Percentiles rank a stretch among this genome's conserved stretches.
phyloP scores from a whole-genome alignment of 768 basidiomycete genomes.

The Chiua virens region DNA sequence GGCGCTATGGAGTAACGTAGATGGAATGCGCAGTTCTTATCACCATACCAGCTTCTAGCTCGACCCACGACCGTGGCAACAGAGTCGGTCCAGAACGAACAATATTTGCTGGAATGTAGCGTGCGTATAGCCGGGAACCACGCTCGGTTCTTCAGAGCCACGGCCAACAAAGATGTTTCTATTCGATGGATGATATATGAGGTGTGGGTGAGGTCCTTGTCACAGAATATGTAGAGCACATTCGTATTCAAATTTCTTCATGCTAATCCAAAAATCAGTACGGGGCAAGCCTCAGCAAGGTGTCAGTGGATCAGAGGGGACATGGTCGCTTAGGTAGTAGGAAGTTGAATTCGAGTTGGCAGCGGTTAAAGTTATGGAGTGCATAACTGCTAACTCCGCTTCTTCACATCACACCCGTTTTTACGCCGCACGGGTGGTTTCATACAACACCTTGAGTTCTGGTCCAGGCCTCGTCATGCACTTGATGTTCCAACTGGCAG shows the following conservation, averaged over 20 bases:
- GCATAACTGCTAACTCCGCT: constrained; percentile 26
- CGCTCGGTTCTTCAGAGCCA: constrained; percentile 32
- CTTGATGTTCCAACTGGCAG: constrained; percentile 25
- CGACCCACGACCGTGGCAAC: constrained; percentile 2
- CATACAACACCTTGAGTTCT: constrained; percentile 4
- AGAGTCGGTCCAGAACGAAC: not conserved
- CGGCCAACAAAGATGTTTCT: constrained; percentile 26
- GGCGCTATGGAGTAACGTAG: not conserved
- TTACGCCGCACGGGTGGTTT: constrained; percentile 4
- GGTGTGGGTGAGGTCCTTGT: constrained; percentile 37
- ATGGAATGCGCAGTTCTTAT: constrained; percentile 9
- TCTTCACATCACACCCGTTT: constrained; percentile 1
- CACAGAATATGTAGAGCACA: constrained; percentile 5
- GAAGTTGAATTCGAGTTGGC: no score
- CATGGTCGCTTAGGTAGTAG: not conserved
- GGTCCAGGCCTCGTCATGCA: not conserved
- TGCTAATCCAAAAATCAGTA: not conserved
- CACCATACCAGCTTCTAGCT: constrained; percentile 10
- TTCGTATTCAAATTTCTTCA: not conserved
- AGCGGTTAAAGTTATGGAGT: no score
- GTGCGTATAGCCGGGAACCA: constrained; percentile 15
- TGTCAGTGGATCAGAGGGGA: not conserved
- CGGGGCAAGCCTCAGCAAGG: no score
- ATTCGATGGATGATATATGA: constrained; percentile 40
- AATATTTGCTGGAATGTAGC: constrained; percentile 27